Conservation (phyloP, 108 stramenopile genomes). For the Poteriospumella lacustris region DNA sequence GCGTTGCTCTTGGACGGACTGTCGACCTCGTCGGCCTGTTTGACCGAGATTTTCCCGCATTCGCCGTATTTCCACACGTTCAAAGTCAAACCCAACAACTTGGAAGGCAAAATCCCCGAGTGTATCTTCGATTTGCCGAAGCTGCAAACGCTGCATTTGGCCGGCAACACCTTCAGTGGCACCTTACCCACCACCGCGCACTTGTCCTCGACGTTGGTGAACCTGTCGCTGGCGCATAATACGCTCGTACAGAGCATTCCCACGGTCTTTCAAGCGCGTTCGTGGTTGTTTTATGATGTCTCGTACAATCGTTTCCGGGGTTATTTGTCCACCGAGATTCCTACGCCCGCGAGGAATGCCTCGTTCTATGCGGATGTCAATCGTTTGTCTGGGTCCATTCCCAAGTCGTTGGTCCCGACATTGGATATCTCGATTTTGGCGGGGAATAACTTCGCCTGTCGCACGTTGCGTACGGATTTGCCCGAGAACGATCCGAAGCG, state of each 20-base stretch:
- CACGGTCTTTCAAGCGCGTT: neutral
- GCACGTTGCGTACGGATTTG: too few relatives aligned
- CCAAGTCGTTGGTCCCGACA: neutral
- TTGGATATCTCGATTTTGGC: too few relatives aligned
- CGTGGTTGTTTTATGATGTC: neutral
- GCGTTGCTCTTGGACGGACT: neutral
- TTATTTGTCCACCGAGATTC: neutral
- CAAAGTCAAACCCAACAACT: neutral
- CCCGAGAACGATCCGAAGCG: too few relatives aligned
- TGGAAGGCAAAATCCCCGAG: neutral
- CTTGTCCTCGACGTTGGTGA: neutral
- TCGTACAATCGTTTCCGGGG: neutral
- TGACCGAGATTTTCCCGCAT: neutral
- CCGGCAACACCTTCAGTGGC: neutral
- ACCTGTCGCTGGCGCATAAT: neutral
- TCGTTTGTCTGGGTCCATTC: slow-evolving; percentile 2
- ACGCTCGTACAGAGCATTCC: neutral
- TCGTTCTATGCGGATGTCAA: slow-evolving; percentile 12
- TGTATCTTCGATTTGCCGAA: neutral
- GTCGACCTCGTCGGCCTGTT: neutral
- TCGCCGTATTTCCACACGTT: neutral
- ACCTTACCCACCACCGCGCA: neutral
- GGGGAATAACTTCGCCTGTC: too few relatives aligned
- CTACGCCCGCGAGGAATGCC: too few relatives aligned
- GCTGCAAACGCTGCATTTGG: neutral